Base-by-base conservation (phyloP, 441 rosid genomes). In the Flueggea neowawraea region DNA sequence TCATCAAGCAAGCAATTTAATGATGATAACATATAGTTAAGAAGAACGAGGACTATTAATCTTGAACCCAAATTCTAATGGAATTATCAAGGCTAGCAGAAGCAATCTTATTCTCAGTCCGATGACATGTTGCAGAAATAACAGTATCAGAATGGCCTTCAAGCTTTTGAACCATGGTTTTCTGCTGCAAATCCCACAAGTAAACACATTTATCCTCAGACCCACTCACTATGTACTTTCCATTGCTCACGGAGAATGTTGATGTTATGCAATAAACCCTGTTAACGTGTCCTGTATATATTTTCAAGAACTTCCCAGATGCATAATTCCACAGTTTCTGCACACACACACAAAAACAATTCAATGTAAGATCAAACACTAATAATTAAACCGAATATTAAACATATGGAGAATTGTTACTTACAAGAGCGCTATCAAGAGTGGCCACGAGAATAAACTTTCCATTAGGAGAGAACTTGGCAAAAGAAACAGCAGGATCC, bases 261-360 rank as follows among this genome's bases (percentile, higher is more conserved):
- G 98, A 75, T 53, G 88, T 89, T 64, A 87, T 69, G 67, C 96
- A 91, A 74, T 85, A 94, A 4, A 53, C 80, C 64, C 52, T 87
- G 78, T 94, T 94, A 4, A 87, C 79, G 64, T 94, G 99, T 4
- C 99, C 97, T 0, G 86, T 73, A 67, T 94, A 94, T 0, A 79
- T 78, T 75, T 94, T 94, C 78, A 87, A 63, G 80, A 84, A 91
- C 84, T 91, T 94, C 64, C 96, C 95, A 0, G 91, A 48, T 0
- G 91, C 80, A 75, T 94, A 94, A 82, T 94, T 91, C 65, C 91
- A 91, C 1, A 94, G 82, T 70, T 89, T 94, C 99, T 94, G 85
- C 75, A 67, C 4, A 17, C 59, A 51, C 2, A 36, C 14, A 16
- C 49, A 12, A 15, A 39, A 49, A 67, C 6, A 52, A 52, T 28